Conservation (phyloP, 495 filamentous ascomycete species). For the Tricharina praecox region DNA sequence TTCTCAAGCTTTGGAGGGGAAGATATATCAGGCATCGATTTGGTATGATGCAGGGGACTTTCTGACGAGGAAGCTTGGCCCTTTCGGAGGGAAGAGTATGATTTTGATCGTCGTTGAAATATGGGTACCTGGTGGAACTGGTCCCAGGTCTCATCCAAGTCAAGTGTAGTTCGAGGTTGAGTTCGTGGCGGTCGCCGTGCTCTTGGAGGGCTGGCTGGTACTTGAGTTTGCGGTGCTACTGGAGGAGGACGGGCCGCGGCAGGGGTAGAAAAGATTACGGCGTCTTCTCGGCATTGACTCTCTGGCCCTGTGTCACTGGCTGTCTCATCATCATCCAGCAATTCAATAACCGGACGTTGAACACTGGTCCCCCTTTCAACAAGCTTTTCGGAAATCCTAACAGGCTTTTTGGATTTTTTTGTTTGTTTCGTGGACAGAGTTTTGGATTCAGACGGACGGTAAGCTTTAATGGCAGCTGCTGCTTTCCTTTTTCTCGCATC, state of each 20-base stretch:
- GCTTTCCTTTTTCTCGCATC: no score
- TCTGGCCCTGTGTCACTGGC: background rate
- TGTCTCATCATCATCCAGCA: background rate
- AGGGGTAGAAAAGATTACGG: no score
- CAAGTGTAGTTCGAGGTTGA: no score
- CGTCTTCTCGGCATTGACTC: background rate
- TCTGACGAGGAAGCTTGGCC: background rate
- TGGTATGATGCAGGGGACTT: background rate
- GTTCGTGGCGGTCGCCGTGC: background rate
- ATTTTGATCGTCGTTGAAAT: constrained; percentile 3
- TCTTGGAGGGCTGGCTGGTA: background rate
- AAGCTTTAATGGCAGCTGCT: no score
- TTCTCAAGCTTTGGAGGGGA: background rate
- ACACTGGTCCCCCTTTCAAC: no score
- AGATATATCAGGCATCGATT: background rate
- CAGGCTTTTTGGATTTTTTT: no score
- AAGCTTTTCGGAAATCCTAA: no score
- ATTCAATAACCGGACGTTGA: background rate
- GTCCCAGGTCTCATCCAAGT: background rate
- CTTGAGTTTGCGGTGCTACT: background rate
- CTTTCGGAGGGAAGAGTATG: background rate
- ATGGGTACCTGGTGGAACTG: background rate
- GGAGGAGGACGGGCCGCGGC: no score
- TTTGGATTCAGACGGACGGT: no score
- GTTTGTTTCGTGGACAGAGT: no score